Base-by-base conservation (phyloP, 257 asterid species). In the Lavandula angustifolia region DNA sequence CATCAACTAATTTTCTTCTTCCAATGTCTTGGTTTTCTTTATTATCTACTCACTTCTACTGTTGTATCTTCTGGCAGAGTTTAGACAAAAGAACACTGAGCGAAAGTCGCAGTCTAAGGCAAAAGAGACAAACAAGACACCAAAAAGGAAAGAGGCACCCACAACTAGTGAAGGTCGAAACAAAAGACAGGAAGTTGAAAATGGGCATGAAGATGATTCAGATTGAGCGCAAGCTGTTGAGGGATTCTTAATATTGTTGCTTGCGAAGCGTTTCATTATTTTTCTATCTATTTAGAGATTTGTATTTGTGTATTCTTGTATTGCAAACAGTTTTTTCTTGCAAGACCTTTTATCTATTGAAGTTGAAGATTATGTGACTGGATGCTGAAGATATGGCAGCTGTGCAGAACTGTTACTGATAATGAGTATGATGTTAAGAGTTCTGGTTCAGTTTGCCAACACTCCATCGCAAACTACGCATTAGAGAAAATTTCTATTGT, bases 1-100 rank as follows among this genome's bases (percentile, higher is more conserved):
- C n/a, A 12, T 7, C 29, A 5, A 8, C 12, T 27, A n/a, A 22
- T 27, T 27, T 16, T 16, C 6, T 52, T 8, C 52, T 4, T 52
- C 38, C 43, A 35, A 14, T 9, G 4, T 33, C 16, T 47, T 46
- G 8, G 7, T 60, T 41, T 4, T 4, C 8, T 4, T 67, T 12
- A 7, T 52, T 41, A 5, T 22, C 9, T 38, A 43, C 29, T 70
- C 49, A 38, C 68, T 52, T 64, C 14, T 62, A 6, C 17, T 38
- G 33, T 62, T 5, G 43, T 40, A 37, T 61, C 29, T 67, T 58
- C 60, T 68, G 54, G 63, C 87, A 92, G 97, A 79, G 72, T 84
- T 81, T 46, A 82, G 91, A 75, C 79, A 72, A 76, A 89, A 73
- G 85, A 85, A 87, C 67, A 79, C 84, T 49, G 84, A 38, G 57